Evolutionary conservation across 2,329 filamentous ascomycete genomes (phyloP).

Genomic region (Cadophora gregata): DNA sequence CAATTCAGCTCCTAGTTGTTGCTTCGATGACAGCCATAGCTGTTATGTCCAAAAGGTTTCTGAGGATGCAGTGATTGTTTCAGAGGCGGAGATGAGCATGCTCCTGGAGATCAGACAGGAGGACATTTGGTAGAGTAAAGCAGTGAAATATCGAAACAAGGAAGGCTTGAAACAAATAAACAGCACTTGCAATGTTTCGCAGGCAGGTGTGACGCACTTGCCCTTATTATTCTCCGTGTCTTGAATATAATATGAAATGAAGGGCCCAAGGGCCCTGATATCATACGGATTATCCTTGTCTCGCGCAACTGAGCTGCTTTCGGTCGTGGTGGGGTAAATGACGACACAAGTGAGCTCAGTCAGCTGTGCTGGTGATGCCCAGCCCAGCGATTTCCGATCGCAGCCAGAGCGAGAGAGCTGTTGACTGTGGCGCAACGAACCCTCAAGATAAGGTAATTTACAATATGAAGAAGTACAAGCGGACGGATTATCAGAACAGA

Average conservation of each 20-base stretch:
- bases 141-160: background rate
- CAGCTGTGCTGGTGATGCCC: background rate
- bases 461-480: background rate
- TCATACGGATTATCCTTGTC: constrained; percentile 14
- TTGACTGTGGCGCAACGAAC: background rate
- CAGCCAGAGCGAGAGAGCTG: background rate
- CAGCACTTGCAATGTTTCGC: background rate
- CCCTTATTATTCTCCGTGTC: constrained; percentile 6
- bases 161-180: background rate
- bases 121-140: background rate
- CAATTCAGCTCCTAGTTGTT: background rate
- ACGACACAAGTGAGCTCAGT: background rate
- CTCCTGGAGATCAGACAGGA: background rate
- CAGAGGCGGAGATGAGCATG: background rate
- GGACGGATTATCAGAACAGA: background rate
- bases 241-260: constrained; percentile 5
- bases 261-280: constrained; percentile 15
- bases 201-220: constrained; percentile 13
- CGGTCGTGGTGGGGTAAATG: constrained; percentile 13
- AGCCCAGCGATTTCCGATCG: background rate
- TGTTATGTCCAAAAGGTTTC: background rate
- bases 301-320: constrained; percentile 1
- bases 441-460: too few species aligned
- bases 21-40: background rate
- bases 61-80: background rate